A percentile compares a stretch with the other conserved stretches of the same genome.
Conservation (phyloP, 768 basidiomycete species). For the Mycena amicta region DNA sequence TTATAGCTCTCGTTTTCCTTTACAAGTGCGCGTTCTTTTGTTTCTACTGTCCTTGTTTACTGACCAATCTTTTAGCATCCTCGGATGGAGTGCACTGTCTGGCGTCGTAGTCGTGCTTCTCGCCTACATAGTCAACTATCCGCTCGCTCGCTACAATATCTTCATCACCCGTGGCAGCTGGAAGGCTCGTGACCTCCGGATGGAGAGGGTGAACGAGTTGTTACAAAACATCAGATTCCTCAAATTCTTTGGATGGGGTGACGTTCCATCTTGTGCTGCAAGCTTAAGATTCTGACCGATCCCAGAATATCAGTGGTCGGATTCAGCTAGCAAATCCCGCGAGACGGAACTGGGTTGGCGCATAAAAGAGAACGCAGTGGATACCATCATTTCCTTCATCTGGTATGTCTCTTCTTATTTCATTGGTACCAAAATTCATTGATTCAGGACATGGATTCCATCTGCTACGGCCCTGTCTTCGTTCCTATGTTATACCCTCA, state of each 20-base stretch:
- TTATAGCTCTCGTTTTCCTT: constrained; percentile 69
- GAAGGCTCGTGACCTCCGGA: constrained; percentile 68
- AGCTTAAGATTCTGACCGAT: constrained; percentile 8
- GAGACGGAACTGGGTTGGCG: constrained; percentile 70
- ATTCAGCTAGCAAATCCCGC: constrained; percentile 52
- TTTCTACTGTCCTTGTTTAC: background rate
- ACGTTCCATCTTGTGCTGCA: background rate
- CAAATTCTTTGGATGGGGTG: constrained; percentile 80
- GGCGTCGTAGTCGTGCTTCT: constrained; percentile 68
- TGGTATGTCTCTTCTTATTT: constrained; percentile 44
- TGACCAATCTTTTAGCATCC: constrained; percentile 44
- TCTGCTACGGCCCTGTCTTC: constrained; percentile 65
- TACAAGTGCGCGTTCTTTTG: constrained; percentile 54
- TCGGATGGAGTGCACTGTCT: constrained; percentile 78
- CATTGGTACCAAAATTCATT: constrained; percentile 4
- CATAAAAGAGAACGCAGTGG: constrained; percentile 62
- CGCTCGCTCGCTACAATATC: constrained; percentile 67
- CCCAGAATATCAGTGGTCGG: constrained; percentile 66
- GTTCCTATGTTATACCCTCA: constrained; percentile 68
- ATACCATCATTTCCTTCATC: constrained; percentile 67
- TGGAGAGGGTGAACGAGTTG: constrained; percentile 75
- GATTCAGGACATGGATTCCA: constrained; percentile 67
- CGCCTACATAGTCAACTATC: constrained; percentile 66
- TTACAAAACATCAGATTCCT: constrained; percentile 74
- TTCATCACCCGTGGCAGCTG: constrained; percentile 60